Percentiles rank a stretch among this genome's conserved stretches.
These are phyloP conservation scores for Malus sylvestris DNA, from an alignment of 306 rosid genomes.

Conservation along the genomic window DNA sequence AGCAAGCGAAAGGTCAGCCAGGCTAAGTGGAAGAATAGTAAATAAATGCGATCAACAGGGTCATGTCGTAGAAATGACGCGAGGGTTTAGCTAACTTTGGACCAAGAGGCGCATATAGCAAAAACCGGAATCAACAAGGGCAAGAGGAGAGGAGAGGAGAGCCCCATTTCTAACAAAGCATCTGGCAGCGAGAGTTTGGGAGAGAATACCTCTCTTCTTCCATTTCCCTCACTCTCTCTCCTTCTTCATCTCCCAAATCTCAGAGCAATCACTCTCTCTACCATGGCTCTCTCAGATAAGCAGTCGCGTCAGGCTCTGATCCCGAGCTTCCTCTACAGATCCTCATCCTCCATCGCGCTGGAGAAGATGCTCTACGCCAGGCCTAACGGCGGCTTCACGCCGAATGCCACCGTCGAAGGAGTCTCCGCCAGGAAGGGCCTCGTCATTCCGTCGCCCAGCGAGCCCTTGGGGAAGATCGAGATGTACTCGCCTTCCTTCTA, in stretches of 20 bases:
- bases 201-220: background rate
- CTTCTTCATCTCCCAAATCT: background rate
- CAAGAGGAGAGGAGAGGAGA: background rate
- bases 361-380: slow-evolving; percentile 39
- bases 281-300: slow-evolving; percentile 52
- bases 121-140: background rate
- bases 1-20: background rate
- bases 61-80: slow-evolving; percentile 3
- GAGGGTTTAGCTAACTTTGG: background rate
- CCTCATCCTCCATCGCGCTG: slow-evolving; percentile 40
- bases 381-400: slow-evolving; percentile 9
- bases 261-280: background rate
- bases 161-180: background rate
- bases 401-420: background rate
- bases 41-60: background rate
- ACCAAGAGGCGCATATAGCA: slow-evolving; percentile 1
- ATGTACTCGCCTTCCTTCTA: slow-evolving; percentile 84
- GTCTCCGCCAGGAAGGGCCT: slow-evolving; percentile 18
- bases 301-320: slow-evolving; percentile 46
- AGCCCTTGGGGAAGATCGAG: slow-evolving; percentile 60
- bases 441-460: slow-evolving; percentile 55
- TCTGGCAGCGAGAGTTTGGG: slow-evolving; percentile 36
- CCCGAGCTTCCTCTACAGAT: slow-evolving; percentile 66
- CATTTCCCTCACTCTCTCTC: background rate
- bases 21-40: background rate